phyloP scores from a whole-genome alignment of 306 rosid genomes.

The Corylus americana region DNA sequence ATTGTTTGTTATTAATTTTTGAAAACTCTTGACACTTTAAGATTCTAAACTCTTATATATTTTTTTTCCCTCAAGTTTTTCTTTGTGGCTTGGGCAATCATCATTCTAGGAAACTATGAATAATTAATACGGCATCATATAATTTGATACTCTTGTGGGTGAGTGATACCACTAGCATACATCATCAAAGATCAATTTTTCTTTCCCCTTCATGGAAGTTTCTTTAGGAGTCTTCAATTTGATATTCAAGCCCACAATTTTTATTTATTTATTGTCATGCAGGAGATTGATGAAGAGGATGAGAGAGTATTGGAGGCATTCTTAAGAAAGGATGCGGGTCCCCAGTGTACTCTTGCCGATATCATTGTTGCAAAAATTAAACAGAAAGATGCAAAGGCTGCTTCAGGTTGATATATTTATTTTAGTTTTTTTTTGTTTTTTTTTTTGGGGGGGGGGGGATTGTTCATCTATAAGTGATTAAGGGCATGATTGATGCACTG shows the following conservation, averaged over 20 bases:
- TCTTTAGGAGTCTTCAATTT: not conserved
- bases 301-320: constrained; percentile 67
- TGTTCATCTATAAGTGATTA: too few species aligned
- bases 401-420: constrained; percentile 45
- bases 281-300: constrained; percentile 71
- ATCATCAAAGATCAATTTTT: not conserved
- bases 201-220: not conserved
- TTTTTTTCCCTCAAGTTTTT: not conserved
- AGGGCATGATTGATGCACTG: too few species aligned
- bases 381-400: constrained; percentile 52
- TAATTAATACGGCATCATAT: not conserved
- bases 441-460: not conserved
- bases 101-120: not conserved
- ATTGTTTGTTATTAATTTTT: not conserved
- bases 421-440: not conserved
- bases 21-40: not conserved
- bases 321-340: constrained; percentile 43
- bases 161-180: not conserved
- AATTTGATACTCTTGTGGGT: not conserved
- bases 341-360: constrained; percentile 64
- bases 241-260: not conserved
- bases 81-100: not conserved
- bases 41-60: not conserved
- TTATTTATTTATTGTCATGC: not conserved
- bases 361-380: constrained; percentile 68